Evolutionary conservation across 2,329 filamentous ascomycete genomes (phyloP), one percentile per base, ranked within the genome.

Genomic region (Sordariomycetes sp.): DNA sequence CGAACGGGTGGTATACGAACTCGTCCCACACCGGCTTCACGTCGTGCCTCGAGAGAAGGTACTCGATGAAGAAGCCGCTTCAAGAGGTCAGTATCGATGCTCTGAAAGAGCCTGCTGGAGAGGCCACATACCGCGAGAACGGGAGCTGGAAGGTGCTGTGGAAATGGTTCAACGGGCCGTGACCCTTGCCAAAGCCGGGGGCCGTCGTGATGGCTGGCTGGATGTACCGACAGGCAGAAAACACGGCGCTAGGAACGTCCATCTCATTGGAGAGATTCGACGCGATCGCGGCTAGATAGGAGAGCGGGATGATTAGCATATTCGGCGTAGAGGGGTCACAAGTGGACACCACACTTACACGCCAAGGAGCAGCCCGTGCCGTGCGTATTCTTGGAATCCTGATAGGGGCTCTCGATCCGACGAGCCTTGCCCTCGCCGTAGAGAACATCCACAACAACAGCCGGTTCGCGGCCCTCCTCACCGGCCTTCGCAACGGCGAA

Each of bases 361-460:
- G 94, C 94, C 60, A 97, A 79, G 11, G 91, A 95, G 68, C 94
- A 99, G 3, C 94, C 94, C 0, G 94, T 97, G 1, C 94, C 94
- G 66, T 99, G 94, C 0, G 93, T 97, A 67, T 93, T 93, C 60
- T 78, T 86, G 10, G 87, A 90, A 11, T 78, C 72, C 61, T 90
- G 78, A 67, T 88, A 97, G 4, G 79, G 77, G 46, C 83, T 88
- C 69, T 91, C 80, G 54, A 96, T 79, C 46, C 83, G 74, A 1
- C 83, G 76, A 0, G 79, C 70, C n/a, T 79, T 70, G 0, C 74
- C 76, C 0, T 78, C 78, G 0, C 89, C 88, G 51, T 83, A 83
- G 5, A 96, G 78, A 3, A 97, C 79, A 67, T 97, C 90, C 32
- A 95, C 79, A 1, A 97, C 84, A 2, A 88, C 65, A 28, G 25